Conservation (phyloP, 352 stramenopile genomes). For the Pythium brachiatum region DNA sequence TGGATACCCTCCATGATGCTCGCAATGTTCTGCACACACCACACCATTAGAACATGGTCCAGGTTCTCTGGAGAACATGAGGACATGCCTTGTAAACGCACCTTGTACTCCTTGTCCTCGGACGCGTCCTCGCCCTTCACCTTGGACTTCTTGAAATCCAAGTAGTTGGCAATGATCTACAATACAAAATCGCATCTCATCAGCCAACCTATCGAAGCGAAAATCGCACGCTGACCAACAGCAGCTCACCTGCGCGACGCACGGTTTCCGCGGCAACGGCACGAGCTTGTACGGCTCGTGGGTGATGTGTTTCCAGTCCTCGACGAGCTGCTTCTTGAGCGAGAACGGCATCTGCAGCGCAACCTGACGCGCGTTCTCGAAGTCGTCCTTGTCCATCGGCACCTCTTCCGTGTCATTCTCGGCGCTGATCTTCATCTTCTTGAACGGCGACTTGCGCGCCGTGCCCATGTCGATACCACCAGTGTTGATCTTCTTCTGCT, state of each 20-base stretch:
- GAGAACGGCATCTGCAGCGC: constrained; percentile 87
- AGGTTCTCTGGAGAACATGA: background rate
- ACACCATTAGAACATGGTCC: background rate
- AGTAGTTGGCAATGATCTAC: constrained; percentile 80
- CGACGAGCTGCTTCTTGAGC: constrained; percentile 91
- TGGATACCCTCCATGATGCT: constrained; percentile 84
- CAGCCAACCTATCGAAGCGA: no score
- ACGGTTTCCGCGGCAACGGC: constrained; percentile 77
- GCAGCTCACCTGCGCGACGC: constrained; percentile 33
- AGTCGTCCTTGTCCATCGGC: constrained; percentile 24
- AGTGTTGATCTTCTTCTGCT: constrained; percentile 71
- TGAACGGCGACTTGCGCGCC: constrained; percentile 68
- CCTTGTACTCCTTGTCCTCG: constrained; percentile 77
- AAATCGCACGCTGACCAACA: no score
- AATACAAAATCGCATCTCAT: constrained; percentile 13
- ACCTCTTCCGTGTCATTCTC: constrained; percentile 74
- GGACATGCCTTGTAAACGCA: constrained; percentile 7
- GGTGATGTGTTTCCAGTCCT: constrained; percentile 90
- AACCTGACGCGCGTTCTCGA: constrained; percentile 38
- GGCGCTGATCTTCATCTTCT: constrained; percentile 62
- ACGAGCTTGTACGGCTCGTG: constrained; percentile 78
- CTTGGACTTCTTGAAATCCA: constrained; percentile 75
- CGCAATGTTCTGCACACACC: constrained; percentile 49
- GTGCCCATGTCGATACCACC: constrained; percentile 46
- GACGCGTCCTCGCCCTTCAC: constrained; percentile 42